Evolutionary conservation across 176 grass and related monocot genomes (phyloP), one percentile per base, ranked within the genome.

Genomic region (Oryza meyeriana): DNA sequence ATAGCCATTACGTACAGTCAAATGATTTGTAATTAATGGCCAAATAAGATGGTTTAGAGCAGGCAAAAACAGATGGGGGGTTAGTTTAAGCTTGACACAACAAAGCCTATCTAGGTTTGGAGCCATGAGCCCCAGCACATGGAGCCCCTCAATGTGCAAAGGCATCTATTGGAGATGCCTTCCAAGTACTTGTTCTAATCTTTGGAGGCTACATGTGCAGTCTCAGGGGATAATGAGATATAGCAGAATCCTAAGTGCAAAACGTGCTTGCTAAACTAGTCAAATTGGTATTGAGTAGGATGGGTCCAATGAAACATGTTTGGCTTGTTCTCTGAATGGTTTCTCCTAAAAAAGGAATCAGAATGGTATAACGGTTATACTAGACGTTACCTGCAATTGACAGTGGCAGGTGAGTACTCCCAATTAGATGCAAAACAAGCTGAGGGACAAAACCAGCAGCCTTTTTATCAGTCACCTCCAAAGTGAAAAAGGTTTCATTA

Each of bases 41-140:
- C 65, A 64, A 31, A 31, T 13, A 12, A 59, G 74, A 72, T 71
- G 65, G 35, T 27, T 62, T 58, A 55, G 33, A 25, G 32, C n/a
- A 68, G 26, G 69, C 31, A 4, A 52, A 65, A 80, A 80, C 61
- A 81, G 68, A 55, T 55, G 12, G 13, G n/a, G 22, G 44, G 8
- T 41, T 41, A 59, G 50, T 50, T 62, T 79, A 71, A 64, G 45
- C 71, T 48, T 75, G 33, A 72, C n/a, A 66, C 33, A 20, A 57
- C 52, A 72, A 72, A 57, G 63, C 14, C 42, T 59, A 55, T 22
- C 50, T 76, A 70, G 64, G 32, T 59, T 76, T 87, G 59, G 77
- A 66, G 61, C 77, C 84, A 80, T 67, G 61, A 80, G 69, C 76
- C 44, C 26, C 81, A 65, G 79, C 79, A 77, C 85, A 82, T 82